Evolutionary conservation across 768 basidiomycete genomes (phyloP).

Genomic region (Termitomyces sp.): DNA sequence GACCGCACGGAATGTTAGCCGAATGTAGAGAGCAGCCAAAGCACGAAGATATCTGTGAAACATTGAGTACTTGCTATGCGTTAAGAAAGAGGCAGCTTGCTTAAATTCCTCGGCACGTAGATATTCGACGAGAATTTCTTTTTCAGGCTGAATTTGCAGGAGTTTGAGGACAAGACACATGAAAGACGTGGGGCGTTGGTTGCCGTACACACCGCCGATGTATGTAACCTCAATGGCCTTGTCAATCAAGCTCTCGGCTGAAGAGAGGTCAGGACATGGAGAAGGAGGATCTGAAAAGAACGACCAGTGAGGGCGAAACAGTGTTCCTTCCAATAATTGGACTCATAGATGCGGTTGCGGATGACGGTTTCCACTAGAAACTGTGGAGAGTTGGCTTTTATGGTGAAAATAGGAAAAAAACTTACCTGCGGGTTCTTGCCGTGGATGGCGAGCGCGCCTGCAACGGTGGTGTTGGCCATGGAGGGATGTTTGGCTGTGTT

Average conservation of each 20-base stretch:
- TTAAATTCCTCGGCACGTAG: constrained; percentile 97
- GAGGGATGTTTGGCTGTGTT: constrained; percentile 13
- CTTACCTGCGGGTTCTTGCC: constrained; percentile 94
- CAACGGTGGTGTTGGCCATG: constrained; percentile 93
- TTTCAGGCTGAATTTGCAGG: constrained; percentile 95
- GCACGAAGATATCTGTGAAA: constrained; percentile 82
- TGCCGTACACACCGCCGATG: constrained; percentile 93
- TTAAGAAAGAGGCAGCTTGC: constrained; percentile 33
- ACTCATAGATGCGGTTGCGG: constrained; percentile 93
- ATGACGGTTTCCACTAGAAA: constrained; percentile 95
- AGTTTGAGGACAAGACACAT: constrained; percentile 90
- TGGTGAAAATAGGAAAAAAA: neutral
- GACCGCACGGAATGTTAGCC: constrained; percentile 86
- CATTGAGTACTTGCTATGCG: neutral
- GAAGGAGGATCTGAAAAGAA: neutral
- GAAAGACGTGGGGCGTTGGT: constrained; percentile 93
- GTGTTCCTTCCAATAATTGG: constrained; percentile 95
- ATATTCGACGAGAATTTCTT: constrained; percentile 95
- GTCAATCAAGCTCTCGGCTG: constrained; percentile 92
- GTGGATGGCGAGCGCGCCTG: constrained; percentile 85
- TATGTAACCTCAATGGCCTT: constrained; percentile 76
- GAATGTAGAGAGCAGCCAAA: constrained; percentile 88
- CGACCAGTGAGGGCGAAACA: constrained; percentile 95
- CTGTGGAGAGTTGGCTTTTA: constrained; percentile 35
- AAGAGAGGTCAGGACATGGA: neutral